These are phyloP conservation scores for Debaryomycetaceae sp. DNA, from an alignment of 1,139 yeast species.

Conservation along the genomic window DNA sequence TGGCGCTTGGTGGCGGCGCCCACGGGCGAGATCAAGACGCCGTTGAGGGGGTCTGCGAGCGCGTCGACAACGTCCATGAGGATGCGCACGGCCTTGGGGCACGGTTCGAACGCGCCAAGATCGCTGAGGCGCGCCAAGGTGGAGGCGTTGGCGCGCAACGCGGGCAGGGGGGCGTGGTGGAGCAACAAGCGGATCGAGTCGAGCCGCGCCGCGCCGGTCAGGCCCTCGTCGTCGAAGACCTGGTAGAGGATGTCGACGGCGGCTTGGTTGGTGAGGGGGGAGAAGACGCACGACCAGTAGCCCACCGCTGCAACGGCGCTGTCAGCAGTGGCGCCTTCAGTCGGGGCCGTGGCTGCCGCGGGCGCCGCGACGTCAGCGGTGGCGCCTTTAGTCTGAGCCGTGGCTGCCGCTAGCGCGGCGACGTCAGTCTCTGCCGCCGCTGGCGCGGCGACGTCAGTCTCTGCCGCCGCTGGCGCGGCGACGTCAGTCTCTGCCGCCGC, in stretches of 20 bases:
- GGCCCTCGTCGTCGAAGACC: slow-evolving; percentile 54
- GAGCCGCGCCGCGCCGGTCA: slow-evolving; percentile 45
- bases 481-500: neutral
- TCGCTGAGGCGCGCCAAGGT: slow-evolving; percentile 42
- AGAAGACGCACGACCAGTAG: slow-evolving; percentile 66
- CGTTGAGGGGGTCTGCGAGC: slow-evolving; percentile 62
- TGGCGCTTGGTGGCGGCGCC: slow-evolving; percentile 7
- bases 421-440: neutral
- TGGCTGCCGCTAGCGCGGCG: no score
- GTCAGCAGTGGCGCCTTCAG: no score
- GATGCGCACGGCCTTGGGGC: slow-evolving; percentile 71
- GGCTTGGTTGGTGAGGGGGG: slow-evolving; percentile 58
- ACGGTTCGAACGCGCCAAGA: slow-evolving; percentile 71
- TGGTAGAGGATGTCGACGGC: slow-evolving; percentile 73
- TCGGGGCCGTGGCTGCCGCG: no score
- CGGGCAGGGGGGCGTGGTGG: slow-evolving; percentile 35
- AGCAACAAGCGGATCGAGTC: slow-evolving; percentile 60
- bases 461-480: no score
- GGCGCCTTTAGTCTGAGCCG: slow-evolving; percentile 1
- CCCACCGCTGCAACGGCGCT: slow-evolving; percentile 20
- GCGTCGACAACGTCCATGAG: slow-evolving; percentile 69
- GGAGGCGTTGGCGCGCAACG: slow-evolving; percentile 44
- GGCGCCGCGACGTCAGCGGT: no score
- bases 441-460: no score
- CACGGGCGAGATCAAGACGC: slow-evolving; percentile 24